phyloP scores from a whole-genome alignment of 345 rosid genomes.

The Anastatica hierochuntica region DNA sequence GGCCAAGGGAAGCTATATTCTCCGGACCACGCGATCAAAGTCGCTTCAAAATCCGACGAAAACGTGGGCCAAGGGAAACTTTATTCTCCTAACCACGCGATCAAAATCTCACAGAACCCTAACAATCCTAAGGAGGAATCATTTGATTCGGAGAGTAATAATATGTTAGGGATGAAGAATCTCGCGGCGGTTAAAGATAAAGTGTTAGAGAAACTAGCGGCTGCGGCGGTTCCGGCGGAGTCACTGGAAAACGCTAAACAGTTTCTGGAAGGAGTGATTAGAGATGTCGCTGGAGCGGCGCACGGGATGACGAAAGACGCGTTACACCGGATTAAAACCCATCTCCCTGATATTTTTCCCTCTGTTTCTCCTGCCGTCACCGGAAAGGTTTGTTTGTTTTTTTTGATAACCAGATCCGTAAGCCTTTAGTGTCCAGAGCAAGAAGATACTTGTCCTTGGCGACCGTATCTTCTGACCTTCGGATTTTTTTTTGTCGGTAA shows the following conservation, averaged over 20 bases:
- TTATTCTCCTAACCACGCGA: slow-evolving; percentile 24
- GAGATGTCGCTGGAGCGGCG: slow-evolving; percentile 35
- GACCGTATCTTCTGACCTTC: no score
- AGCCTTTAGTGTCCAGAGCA: no score
- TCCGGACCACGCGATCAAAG: slow-evolving; percentile 20
- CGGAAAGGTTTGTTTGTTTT: slow-evolving; percentile 23
- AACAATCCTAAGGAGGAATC: background rate
- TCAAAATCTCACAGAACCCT: slow-evolving; percentile 9
- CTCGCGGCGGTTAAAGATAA: slow-evolving; percentile 33
- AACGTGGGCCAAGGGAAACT: slow-evolving; percentile 16
- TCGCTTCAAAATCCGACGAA: slow-evolving; percentile 4
- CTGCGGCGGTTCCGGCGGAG: slow-evolving; percentile 37
- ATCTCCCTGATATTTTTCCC: slow-evolving; percentile 30
- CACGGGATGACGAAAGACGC: slow-evolving; percentile 45
- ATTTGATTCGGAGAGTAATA: background rate
- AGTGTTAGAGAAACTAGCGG: slow-evolving; percentile 36
- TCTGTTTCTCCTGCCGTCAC: slow-evolving; percentile 35
- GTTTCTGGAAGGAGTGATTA: slow-evolving; percentile 34
- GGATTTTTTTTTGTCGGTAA: no score
- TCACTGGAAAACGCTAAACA: slow-evolving; percentile 36
- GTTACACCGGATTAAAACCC: slow-evolving; percentile 34
- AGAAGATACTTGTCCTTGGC: no score
- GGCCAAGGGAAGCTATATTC: slow-evolving; percentile 23
- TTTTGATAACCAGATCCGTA: no score
- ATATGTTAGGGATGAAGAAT: slow-evolving; percentile 24